A percentile compares a stretch with the other conserved stretches of the same genome.
phyloP scores from a whole-genome alignment of 192 early-diverging fungal species.

The Umbelopsis ramanniana region DNA sequence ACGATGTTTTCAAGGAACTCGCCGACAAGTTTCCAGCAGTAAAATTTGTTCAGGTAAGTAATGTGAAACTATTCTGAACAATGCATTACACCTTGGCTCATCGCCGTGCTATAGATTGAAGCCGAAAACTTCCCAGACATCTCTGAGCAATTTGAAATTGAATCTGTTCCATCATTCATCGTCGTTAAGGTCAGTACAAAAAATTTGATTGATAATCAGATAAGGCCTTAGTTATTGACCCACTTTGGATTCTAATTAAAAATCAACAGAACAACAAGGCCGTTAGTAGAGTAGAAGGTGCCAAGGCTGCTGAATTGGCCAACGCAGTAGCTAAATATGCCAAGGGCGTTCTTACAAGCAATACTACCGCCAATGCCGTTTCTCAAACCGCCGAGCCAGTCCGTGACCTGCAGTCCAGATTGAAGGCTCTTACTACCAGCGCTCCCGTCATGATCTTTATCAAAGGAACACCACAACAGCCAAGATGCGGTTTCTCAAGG shows the following conservation, averaged over 20 bases:
- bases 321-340: slow-evolving; percentile 69
- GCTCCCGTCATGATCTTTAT: slow-evolving; percentile 93
- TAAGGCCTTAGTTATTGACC: not conserved
- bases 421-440: slow-evolving; percentile 70
- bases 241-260: not conserved
- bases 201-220: slow-evolving; percentile 26
- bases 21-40: slow-evolving; percentile 76
- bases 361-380: slow-evolving; percentile 39
- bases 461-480: slow-evolving; percentile 83
- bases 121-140: slow-evolving; percentile 90
- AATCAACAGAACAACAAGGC: slow-evolving; percentile 59
- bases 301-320: slow-evolving; percentile 83
- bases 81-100: not conserved
- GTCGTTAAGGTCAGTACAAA: slow-evolving; percentile 65
- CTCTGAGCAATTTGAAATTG: slow-evolving; percentile 88
- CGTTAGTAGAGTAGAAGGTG: slow-evolving; percentile 85
- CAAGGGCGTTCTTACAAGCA: slow-evolving; percentile 41
- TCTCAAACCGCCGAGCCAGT: slow-evolving; percentile 35
- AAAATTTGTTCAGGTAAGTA: slow-evolving; percentile 75
- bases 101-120: slow-evolving; percentile 58
- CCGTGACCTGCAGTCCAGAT: slow-evolving; percentile 67
- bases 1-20: slow-evolving; percentile 87
- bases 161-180: slow-evolving; percentile 90
- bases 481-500: slow-evolving; percentile 92
- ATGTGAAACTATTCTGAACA: not conserved